Conservation (phyloP, 2,329 filamentous ascomycete genomes). For the Neophaeococcomyces mojaviensis region DNA sequence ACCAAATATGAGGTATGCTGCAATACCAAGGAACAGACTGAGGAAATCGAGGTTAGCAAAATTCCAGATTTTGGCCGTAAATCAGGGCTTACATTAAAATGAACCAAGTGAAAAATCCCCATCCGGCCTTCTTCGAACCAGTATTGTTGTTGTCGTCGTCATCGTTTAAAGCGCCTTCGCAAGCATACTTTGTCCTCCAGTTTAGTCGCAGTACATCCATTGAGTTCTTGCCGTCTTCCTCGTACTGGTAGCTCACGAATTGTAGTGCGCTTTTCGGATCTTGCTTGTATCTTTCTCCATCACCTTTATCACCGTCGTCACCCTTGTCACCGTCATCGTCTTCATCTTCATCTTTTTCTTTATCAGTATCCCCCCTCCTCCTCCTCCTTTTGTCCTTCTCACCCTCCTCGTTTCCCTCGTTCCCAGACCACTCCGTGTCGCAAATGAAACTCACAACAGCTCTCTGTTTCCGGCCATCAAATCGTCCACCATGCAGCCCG, state of each 20-base stretch:
- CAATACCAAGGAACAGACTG: slow-evolving; percentile 75
- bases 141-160: slow-evolving; percentile 32
- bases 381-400: slow-evolving; percentile 17
- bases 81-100: slow-evolving; percentile 68
- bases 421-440: slow-evolving; percentile 62
- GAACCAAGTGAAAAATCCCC: slow-evolving; percentile 98
- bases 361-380: slow-evolving; percentile 14
- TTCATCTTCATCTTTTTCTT: slow-evolving; percentile 24
- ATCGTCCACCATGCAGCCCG: slow-evolving; percentile 55
- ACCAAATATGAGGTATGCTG: slow-evolving; percentile 91
- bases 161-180: slow-evolving; percentile 51
- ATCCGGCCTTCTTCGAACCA: slow-evolving; percentile 43
- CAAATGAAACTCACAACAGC: slow-evolving; percentile 83
- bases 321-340: slow-evolving; percentile 28
- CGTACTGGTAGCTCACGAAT: slow-evolving; percentile 64
- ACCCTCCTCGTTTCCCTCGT: slow-evolving; percentile 45
- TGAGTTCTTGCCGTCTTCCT: slow-evolving; percentile 38
- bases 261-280: slow-evolving; percentile 52
- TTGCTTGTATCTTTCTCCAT: slow-evolving; percentile 5
- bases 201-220: slow-evolving; percentile 63
- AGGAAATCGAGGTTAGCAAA: slow-evolving; percentile 20
- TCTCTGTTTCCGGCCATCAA: slow-evolving; percentile 52
- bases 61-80: slow-evolving; percentile 2
- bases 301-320: slow-evolving; percentile 20
- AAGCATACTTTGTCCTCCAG: slow-evolving; percentile 85